Conservation (phyloP, 192 early-diverging fungal species). For the Coemansia reversa region DNA sequence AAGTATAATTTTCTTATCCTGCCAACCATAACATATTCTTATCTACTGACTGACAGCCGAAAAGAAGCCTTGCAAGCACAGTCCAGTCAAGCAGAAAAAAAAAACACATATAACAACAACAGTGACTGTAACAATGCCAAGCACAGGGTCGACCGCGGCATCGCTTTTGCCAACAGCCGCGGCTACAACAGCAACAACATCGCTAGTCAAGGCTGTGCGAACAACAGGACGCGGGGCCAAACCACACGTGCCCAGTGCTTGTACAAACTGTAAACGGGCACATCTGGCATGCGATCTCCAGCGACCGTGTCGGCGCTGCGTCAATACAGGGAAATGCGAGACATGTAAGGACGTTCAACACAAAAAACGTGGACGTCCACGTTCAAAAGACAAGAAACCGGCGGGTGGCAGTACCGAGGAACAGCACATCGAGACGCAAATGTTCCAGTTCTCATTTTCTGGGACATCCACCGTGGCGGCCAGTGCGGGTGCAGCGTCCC, state of each 20-base stretch:
- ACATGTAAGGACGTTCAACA: constrained; percentile 86
- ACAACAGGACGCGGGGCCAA: constrained; percentile 48
- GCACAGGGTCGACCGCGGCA: too few species aligned
- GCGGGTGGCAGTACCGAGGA: not conserved
- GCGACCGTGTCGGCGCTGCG: constrained; percentile 81
- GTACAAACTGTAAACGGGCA: constrained; percentile 83
- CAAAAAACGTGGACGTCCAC: constrained; percentile 85
- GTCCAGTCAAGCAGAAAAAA: too few species aligned
- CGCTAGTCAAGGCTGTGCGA: constrained; percentile 12
- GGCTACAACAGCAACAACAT: not conserved
- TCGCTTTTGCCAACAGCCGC: constrained; percentile 1
- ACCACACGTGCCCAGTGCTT: constrained; percentile 84
- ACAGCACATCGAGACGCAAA: constrained; percentile 42
- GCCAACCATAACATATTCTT: not conserved
- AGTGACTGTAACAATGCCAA: too few species aligned
- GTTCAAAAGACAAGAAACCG: constrained; percentile 62
- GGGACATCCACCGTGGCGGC: not conserved
- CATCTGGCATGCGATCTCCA: constrained; percentile 87
- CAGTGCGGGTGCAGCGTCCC: not conserved
- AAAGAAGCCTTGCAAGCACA: too few species aligned
- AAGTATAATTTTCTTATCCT: not conserved
- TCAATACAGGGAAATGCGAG: constrained; percentile 68
- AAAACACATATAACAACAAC: too few species aligned
- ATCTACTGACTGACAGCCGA: not conserved
- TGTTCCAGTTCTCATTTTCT: constrained; percentile 54